These are phyloP conservation scores for Astrothelium subdiscretum DNA, from an alignment of 495 filamentous ascomycete genomes.

Conservation along the genomic window DNA sequence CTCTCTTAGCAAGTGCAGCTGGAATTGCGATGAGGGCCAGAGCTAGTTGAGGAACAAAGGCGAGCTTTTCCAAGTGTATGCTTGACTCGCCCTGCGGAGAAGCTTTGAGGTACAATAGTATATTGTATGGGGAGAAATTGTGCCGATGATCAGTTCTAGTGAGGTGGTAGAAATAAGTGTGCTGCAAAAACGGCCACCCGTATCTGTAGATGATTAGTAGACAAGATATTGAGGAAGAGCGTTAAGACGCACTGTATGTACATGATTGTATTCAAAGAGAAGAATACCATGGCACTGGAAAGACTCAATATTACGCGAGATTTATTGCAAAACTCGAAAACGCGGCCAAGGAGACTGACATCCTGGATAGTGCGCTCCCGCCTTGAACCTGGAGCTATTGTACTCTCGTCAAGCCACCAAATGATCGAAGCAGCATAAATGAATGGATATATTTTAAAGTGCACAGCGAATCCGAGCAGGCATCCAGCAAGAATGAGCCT, in stretches of 20 bases:
- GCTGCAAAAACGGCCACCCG: constrained; percentile 62
- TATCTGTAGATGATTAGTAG: constrained; percentile 36
- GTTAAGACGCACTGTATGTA: constrained; percentile 48
- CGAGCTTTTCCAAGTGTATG: constrained; percentile 59
- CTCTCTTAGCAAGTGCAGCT: constrained; percentile 65
- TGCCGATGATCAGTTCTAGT: constrained; percentile 92
- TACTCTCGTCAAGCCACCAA: constrained; percentile 62
- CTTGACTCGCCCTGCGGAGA: constrained; percentile 31
- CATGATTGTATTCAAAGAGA: constrained; percentile 63
- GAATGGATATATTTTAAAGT: constrained; percentile 98
- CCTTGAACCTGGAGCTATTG: not conserved
- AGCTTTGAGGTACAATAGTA: constrained; percentile 73
- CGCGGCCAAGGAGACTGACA: not conserved
- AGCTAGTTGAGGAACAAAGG: constrained; percentile 78
- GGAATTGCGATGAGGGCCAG: constrained; percentile 70
- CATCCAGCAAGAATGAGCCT: constrained; percentile 55
- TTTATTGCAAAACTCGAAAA: not conserved
- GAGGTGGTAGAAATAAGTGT: constrained; percentile 88
- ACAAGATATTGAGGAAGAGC: not conserved
- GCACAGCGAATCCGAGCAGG: constrained; percentile 72
- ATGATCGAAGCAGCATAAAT: constrained; percentile 81
- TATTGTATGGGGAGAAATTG: constrained; percentile 96
- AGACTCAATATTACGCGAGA: constrained; percentile 34
- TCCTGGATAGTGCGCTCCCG: not conserved
- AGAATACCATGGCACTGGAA: constrained; percentile 58